phyloP scores from a whole-genome alignment of 805 yeast species.

The Lachancea meyersii region DNA sequence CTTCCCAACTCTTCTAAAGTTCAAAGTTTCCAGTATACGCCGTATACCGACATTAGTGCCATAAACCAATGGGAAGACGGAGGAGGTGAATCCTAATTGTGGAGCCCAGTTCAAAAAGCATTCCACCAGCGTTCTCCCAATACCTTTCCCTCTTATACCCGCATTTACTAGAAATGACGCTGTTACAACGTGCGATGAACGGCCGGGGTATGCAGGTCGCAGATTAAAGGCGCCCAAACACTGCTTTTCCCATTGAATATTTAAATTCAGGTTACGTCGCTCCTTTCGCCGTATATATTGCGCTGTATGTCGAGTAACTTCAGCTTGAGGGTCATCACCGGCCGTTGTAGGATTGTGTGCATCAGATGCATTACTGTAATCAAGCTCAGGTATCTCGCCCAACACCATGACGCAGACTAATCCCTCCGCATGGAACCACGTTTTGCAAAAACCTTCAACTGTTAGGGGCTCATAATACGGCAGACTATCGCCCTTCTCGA shows the following conservation, averaged over 20 bases:
- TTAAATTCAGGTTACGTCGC: slow-evolving; percentile 24
- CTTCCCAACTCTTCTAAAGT: slow-evolving; percentile 73
- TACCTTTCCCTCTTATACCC: slow-evolving; percentile 86
- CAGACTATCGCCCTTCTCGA: slow-evolving; percentile 79
- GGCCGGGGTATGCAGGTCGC: slow-evolving; percentile 86
- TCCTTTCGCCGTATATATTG: slow-evolving; percentile 27
- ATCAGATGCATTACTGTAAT: slow-evolving; percentile 27
- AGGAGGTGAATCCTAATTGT: slow-evolving; percentile 75
- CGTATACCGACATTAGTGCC: slow-evolving; percentile 84
- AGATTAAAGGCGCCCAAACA: slow-evolving; percentile 84
- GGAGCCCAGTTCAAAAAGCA: slow-evolving; percentile 90
- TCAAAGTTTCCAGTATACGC: slow-evolving; percentile 65
- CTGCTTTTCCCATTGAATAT: slow-evolving; percentile 82
- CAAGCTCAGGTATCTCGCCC: slow-evolving; percentile 62
- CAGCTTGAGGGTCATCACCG: slow-evolving; percentile 7
- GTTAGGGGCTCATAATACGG: slow-evolving; percentile 79
- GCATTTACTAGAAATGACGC: slow-evolving; percentile 86
- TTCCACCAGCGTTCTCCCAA: slow-evolving; percentile 79
- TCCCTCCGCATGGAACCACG: slow-evolving; percentile 70
- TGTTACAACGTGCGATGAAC: slow-evolving; percentile 89
- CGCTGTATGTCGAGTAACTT: slow-evolving; percentile 18
- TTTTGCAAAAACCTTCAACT: slow-evolving; percentile 67
- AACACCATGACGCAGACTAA: slow-evolving; percentile 47
- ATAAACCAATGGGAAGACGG: slow-evolving; percentile 78
- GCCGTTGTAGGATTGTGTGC: background rate